Evolutionary conservation across 805 yeast species (phyloP).

Genomic region (Candida coquimbonensis): DNA sequence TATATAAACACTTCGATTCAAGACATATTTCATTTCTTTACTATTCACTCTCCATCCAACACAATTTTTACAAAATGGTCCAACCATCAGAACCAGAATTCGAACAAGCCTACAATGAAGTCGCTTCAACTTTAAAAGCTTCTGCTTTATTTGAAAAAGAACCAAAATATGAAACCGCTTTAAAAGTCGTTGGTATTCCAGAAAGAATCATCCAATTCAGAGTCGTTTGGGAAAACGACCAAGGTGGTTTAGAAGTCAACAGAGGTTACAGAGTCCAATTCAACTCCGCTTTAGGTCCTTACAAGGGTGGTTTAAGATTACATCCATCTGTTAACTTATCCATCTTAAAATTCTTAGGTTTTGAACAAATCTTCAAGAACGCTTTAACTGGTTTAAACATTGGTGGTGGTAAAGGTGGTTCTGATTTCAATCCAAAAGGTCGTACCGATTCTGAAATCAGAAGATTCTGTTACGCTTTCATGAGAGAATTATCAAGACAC

Average conservation of each 20-base stretch:
- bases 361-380: constrained; percentile 97
- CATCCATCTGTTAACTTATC: constrained; percentile 96
- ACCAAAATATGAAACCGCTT: constrained; percentile 84
- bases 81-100: constrained; percentile 95
- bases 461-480: constrained; percentile 92
- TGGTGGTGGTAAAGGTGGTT: constrained; percentile 99
- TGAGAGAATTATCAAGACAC: constrained; percentile 92
- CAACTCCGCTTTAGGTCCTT: constrained; percentile 97
- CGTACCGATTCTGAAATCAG: constrained; percentile 90
- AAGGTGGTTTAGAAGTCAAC: constrained; percentile 87
- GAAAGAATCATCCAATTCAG: constrained; percentile 96
- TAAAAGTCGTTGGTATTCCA: constrained; percentile 88
- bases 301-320: constrained; percentile 98
- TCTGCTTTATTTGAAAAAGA: constrained; percentile 83
- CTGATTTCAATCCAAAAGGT: constrained; percentile 97
- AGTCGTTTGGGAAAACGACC: constrained; percentile 96
- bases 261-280: constrained; percentile 97
- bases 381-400: constrained; percentile 95
- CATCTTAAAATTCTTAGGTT: constrained; percentile 92
- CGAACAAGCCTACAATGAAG: constrained; percentile 96
- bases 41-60: too few species aligned
- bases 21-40: too few species aligned
- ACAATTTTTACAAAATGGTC: constrained; percentile 42
- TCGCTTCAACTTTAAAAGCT: constrained; percentile 79
- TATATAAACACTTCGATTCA: too few species aligned